Evolutionary conservation across 2,329 filamentous ascomycete genomes (phyloP).

Genomic region (Arthrobotrys conoides): DNA sequence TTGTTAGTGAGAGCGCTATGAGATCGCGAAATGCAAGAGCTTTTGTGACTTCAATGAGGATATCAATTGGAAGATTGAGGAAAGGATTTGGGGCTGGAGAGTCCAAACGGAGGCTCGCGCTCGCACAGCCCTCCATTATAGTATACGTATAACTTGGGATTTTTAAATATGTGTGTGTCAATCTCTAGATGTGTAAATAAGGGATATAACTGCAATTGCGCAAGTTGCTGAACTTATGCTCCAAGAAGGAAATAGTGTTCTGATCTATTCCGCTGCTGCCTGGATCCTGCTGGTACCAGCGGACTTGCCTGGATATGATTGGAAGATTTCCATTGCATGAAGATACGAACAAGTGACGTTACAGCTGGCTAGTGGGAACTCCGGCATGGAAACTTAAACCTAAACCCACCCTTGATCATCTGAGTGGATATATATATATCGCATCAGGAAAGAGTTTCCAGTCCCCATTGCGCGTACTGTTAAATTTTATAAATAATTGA

Average conservation of each 20-base stretch:
- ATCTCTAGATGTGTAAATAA: no score
- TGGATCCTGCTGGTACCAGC: background rate
- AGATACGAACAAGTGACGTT: conserved; percentile 5
- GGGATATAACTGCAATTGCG: no score
- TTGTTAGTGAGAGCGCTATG: conserved; percentile 38
- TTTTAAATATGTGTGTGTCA: no score
- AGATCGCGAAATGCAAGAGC: conserved; percentile 32
- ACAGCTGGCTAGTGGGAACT: background rate
- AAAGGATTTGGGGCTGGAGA: conserved; percentile 1
- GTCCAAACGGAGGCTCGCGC: background rate
- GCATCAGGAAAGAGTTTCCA: no score
- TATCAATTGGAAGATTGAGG: conserved; percentile 29
- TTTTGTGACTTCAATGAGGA: conserved; percentile 14
- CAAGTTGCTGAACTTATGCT: no score
- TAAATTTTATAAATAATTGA: no score
- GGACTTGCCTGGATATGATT: background rate
- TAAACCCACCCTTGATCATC: background rate
- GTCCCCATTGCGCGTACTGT: no score
- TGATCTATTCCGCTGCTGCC: background rate
- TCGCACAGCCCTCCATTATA: background rate
- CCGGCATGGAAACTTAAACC: background rate
- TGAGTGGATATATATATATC: no score
- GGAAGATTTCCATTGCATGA: background rate
- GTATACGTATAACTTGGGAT: no score
- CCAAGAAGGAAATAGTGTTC: background rate